Conservation (phyloP, 2,329 filamentous ascomycete genomes). For the Arthrobotrys pseudoclavata region DNA sequence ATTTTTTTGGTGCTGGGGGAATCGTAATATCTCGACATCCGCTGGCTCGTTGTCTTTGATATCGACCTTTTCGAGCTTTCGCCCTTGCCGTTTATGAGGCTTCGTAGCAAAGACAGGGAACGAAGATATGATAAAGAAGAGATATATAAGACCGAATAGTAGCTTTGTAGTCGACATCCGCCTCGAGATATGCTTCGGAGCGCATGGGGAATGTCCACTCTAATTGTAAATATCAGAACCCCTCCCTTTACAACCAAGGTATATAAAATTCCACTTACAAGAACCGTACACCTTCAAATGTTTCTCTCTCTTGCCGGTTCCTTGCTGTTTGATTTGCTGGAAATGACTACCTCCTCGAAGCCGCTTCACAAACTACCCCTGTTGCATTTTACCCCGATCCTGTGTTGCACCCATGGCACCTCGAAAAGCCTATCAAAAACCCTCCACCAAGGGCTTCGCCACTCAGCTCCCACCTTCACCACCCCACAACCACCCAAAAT, state of each 20-base stretch:
- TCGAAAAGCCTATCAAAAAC: constrained; percentile 6
- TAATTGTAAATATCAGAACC: no score
- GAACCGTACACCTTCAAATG: no score
- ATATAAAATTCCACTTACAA: no score
- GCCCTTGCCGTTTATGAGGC: not conserved
- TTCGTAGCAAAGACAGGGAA: not conserved
- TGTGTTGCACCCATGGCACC: constrained; percentile 20
- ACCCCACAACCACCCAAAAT: constrained; percentile 13
- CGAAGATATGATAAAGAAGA: not conserved
- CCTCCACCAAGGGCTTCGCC: no score
- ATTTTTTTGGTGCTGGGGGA: no score
- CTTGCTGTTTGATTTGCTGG: no score
- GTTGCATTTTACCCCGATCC: constrained; percentile 17
- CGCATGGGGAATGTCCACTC: no score
- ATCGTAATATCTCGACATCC: no score
- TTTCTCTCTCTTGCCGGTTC: no score
- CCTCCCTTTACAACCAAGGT: no score
- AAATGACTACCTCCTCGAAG: no score
- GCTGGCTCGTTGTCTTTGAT: no score
- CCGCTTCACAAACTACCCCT: not conserved
- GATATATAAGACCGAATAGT: not conserved
- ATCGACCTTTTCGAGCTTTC: not conserved
- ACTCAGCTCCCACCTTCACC: not conserved
- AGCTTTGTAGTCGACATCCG: not conserved
- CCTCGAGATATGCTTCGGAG: not conserved